A percentile compares a stretch with the other conserved stretches of the same genome.
These are phyloP conservation scores for Phytophthora hibernalis DNA, from an alignment of 352 stramenopile genomes.

Conservation along the genomic window DNA sequence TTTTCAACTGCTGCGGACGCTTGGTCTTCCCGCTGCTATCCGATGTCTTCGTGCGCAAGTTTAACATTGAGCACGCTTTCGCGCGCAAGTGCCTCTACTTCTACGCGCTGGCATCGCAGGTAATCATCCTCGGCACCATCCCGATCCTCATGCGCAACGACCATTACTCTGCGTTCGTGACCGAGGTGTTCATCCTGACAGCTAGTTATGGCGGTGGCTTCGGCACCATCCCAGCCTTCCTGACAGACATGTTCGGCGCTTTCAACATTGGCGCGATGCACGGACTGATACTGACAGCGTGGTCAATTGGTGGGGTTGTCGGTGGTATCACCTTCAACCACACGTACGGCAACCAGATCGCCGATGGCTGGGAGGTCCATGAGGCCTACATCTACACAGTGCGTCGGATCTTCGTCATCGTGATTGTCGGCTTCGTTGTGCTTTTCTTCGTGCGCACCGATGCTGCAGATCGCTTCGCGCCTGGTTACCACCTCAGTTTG, in stretches of 20 bases:
- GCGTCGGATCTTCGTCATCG: conserved; percentile 70
- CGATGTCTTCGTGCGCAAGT: conserved; percentile 44
- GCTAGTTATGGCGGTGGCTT: conserved; percentile 78
- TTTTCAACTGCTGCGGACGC: conserved; percentile 71
- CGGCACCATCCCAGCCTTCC: conserved; percentile 76
- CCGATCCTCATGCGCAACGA: conserved; percentile 65
- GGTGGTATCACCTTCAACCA: conserved; percentile 79
- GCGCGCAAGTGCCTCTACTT: conserved; percentile 71
- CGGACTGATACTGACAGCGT: conserved; percentile 81
- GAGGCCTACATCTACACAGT: conserved; percentile 78
- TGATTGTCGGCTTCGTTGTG: conserved; percentile 52
- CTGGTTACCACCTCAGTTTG: conserved; percentile 77
- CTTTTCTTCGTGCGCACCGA: conserved; percentile 73
- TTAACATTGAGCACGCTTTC: conserved; percentile 61
- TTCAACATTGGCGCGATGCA: conserved; percentile 88
- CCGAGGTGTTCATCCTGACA: conserved; percentile 73
- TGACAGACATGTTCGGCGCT: conserved; percentile 88
- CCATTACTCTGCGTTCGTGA: conserved; percentile 65
- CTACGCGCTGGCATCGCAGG: conserved; percentile 58
- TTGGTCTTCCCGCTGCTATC: conserved; percentile 57
- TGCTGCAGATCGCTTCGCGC: conserved; percentile 67
- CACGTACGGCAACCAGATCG: conserved; percentile 50
- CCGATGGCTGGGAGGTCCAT: conserved; percentile 35
- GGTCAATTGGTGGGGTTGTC: conserved; percentile 79
- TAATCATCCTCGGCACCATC: conserved; percentile 64